Evolutionary conservation across 129 eudicot genomes (phyloP), one percentile per base, ranked within the genome.

Genomic region (Tagetes patula): DNA sequence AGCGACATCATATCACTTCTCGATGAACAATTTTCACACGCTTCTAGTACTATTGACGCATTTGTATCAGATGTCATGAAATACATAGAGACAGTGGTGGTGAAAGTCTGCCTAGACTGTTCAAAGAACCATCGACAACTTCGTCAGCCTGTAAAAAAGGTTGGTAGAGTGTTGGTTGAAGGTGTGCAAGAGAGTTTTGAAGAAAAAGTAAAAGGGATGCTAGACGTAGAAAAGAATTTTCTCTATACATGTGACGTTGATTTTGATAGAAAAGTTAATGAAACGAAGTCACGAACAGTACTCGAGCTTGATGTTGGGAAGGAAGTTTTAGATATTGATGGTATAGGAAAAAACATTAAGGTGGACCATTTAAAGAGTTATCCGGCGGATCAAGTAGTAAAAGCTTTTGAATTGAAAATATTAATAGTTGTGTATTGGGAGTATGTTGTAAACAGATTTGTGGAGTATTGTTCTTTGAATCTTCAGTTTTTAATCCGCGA

Each of bases 391-490:
- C 2, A 5, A 27, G 20, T 11, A 5, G 27, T 20, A 52, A 27
- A 2, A 37, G 75, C 49, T 37, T 70, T 52, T 38, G 64, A 53
- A 7, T 8, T 50, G 48, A 70, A 38, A 33, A 70, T 36, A 45
- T 2, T 2, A 3, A 3, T 38, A 7, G 64, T 20, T n/a, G 63
- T 14, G 8, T 70, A 38, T 4, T 70, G 74, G 64, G 75, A 70
- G 41, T 31, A 47, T 69, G 73, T 69, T 0, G 61, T 48, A 4
- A 48, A 48, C 12, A 20, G 73, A 5, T 13, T 48, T 69, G 73
- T 69, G 5, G 60, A 69, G 32, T 13, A 69, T 33, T 33, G 12
- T 12, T 11, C 31, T 1, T 37, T 68, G 8, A 47, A 46, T 34
- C 55, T 47, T 5, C 14, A 32, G 43, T 68, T 60, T 31, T 47